These are phyloP conservation scores for Raffaelea albimanens DNA, from an alignment of 2,329 filamentous ascomycete genomes.

Conservation along the genomic window DNA sequence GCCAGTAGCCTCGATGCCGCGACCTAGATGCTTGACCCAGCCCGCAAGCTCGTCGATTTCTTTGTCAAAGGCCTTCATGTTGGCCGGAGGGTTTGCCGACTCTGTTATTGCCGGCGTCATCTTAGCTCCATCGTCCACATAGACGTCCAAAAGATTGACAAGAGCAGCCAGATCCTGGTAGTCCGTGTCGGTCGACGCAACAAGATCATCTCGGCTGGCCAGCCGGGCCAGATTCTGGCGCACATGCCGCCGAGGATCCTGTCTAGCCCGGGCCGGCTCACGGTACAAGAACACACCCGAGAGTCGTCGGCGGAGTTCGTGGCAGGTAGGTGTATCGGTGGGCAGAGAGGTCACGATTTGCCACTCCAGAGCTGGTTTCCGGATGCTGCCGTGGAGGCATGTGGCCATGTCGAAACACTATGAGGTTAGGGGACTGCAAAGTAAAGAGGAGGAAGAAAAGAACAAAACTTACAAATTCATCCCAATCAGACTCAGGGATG, in stretches of 20 bases:
- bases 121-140: constrained; percentile 49
- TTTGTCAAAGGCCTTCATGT: constrained; percentile 58
- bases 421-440: constrained; percentile 2
- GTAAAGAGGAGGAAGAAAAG: constrained; percentile 18
- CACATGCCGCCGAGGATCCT: constrained; percentile 30
- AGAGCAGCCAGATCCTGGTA: constrained; percentile 59
- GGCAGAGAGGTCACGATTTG: constrained; percentile 53
- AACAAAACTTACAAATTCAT: constrained; percentile 25
- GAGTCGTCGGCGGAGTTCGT: constrained; percentile 56
- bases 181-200: constrained; percentile 47
- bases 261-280: constrained; percentile 30
- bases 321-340: constrained; percentile 33
- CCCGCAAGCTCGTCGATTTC: constrained; percentile 58
- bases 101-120: constrained; percentile 11
- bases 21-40: constrained; percentile 46
- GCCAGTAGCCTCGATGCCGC: constrained; percentile 63
- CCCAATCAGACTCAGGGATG: constrained; percentile 28
- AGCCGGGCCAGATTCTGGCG: constrained; percentile 31
- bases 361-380: constrained; percentile 41
- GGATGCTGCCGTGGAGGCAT: constrained; percentile 37
- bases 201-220: constrained; percentile 26
- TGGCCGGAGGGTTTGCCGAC: not conserved
- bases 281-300: constrained; percentile 55
- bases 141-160: constrained; percentile 62
- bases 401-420: constrained; percentile 38